Evolutionary conservation across 2,329 filamentous ascomycete species (phyloP).

Genomic region (Calonectria honghensis): DNA sequence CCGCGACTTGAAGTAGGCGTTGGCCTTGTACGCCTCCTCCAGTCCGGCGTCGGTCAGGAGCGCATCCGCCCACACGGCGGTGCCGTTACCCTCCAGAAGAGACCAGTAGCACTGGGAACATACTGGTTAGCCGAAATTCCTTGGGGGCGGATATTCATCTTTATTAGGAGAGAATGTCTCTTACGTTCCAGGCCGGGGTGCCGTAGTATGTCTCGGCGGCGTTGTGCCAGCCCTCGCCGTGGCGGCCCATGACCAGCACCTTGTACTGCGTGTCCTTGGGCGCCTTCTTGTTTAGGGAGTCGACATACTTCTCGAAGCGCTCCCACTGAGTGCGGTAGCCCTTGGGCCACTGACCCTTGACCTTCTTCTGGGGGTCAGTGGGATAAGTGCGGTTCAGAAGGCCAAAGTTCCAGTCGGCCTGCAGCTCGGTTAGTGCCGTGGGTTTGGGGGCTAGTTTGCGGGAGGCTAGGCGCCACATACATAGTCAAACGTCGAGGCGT

Average conservation of each 20-base stretch:
- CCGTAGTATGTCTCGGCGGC: constrained; percentile 80
- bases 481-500: constrained; percentile 77
- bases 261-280: constrained; percentile 75
- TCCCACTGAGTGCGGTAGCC: constrained; percentile 76
- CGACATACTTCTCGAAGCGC: constrained; percentile 76
- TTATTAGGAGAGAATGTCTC: constrained; percentile 49
- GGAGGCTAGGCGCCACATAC: constrained; percentile 60
- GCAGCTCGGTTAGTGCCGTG: background rate
- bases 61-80: constrained; percentile 78
- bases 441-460: constrained; percentile 27
- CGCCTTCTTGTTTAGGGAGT: constrained; percentile 68
- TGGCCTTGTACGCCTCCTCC: constrained; percentile 74
- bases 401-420: constrained; percentile 79
- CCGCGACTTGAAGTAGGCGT: constrained; percentile 75
- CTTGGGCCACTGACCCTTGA: constrained; percentile 44
- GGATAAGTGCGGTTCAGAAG: constrained; percentile 78
- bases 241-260: constrained; percentile 80
- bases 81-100: constrained; percentile 77
- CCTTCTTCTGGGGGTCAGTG: constrained; percentile 67
- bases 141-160: background rate
- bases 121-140: background rate
- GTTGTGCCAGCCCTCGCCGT: constrained; percentile 81
- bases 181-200: constrained; percentile 80
- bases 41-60: constrained; percentile 75
- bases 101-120: constrained; percentile 77